phyloP scores from a whole-genome alignment of 345 rosid genomes.

The Crucihimalaya himalaica region DNA sequence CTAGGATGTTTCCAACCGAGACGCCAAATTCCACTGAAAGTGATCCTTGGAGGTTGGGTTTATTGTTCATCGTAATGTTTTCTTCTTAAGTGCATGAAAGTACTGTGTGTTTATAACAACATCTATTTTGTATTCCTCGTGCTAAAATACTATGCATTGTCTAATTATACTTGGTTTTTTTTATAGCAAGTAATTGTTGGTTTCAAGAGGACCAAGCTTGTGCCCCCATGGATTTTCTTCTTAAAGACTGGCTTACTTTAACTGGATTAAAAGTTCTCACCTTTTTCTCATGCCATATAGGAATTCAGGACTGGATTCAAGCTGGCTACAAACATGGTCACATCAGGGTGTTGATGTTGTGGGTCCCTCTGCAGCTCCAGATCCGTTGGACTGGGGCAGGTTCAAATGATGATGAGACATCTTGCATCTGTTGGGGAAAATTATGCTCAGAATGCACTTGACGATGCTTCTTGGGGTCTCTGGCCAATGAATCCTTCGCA shows the following conservation, averaged over 20 bases:
- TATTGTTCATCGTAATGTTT: conserved; percentile 7
- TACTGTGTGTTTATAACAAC: background rate
- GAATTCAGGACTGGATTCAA: conserved; percentile 63
- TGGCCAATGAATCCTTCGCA: conserved; percentile 57
- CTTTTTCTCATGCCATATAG: conserved; percentile 38
- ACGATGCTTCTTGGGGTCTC: conserved; percentile 70
- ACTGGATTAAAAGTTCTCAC: background rate
- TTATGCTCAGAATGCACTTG: conserved; percentile 68
- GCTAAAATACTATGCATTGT: background rate
- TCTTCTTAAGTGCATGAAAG: background rate
- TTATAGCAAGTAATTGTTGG: background rate
- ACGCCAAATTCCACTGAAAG: conserved; percentile 54
- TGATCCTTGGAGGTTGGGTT: conserved; percentile 65
- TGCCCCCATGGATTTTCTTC: background rate
- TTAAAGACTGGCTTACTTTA: background rate
- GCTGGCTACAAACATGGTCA: conserved; percentile 69
- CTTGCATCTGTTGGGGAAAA: conserved; percentile 77
- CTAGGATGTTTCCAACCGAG: conserved; percentile 65
- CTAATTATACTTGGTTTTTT: background rate
- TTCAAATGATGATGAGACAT: conserved; percentile 93
- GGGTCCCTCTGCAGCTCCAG: conserved; percentile 63
- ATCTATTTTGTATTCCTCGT: background rate
- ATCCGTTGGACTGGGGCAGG: conserved; percentile 68
- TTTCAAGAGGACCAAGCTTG: background rate
- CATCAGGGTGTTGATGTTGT: conserved; percentile 68